Conservation (phyloP, 306 rosid genomes). For the Cercis canadensis region DNA sequence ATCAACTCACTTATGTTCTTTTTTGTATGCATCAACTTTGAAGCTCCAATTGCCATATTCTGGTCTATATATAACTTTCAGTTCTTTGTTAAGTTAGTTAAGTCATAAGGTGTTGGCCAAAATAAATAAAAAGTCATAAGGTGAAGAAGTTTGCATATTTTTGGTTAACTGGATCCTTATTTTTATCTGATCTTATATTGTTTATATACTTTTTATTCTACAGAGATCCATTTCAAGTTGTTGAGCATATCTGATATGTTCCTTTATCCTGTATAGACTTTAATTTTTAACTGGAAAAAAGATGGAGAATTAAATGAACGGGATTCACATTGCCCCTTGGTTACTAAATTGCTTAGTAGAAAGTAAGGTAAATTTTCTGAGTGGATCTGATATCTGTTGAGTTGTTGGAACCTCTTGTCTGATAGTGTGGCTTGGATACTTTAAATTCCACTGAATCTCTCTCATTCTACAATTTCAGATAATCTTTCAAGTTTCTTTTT, state of each 20-base stretch:
- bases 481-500: neutral
- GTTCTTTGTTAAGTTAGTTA: slow-evolving; percentile 7
- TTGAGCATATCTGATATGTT: neutral
- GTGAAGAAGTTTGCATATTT: no score
- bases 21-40: slow-evolving; percentile 3
- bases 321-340: neutral
- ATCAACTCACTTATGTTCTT: no score
- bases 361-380: slow-evolving; percentile 23
- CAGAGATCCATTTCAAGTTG: slow-evolving; percentile 6
- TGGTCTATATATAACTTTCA: slow-evolving; percentile 2
- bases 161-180: neutral
- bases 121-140: no score
- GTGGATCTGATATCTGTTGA: slow-evolving; percentile 9
- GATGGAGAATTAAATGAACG: no score
- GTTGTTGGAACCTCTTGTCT: neutral
- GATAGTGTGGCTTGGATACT: neutral
- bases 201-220: slow-evolving; percentile 12
- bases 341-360: slow-evolving; percentile 18
- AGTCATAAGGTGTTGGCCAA: no score
- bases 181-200: neutral
- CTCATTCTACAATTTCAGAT: slow-evolving; percentile 8
- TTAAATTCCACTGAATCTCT: slow-evolving; percentile 17
- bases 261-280: no score
- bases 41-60: slow-evolving; percentile 6
- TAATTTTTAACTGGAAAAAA: no score